Conservation (phyloP, 345 rosid genomes). For the Sonneratia alba region DNA sequence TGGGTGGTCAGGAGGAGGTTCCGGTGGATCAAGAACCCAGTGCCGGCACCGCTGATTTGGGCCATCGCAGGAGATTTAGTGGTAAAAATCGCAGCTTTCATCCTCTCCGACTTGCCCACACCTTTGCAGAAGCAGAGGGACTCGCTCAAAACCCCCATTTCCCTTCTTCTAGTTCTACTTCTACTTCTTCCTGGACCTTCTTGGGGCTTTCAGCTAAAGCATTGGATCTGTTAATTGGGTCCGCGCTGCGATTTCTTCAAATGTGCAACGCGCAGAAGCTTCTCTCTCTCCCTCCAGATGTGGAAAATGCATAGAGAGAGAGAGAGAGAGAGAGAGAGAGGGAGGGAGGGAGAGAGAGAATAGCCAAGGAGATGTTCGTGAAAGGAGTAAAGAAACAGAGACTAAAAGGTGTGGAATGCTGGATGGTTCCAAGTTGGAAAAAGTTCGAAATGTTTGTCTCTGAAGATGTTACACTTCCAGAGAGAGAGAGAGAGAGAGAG, state of each 20-base stretch:
- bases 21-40: conserved; percentile 82
- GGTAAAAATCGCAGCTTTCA: conserved; percentile 48
- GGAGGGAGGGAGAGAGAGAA: too few relatives aligned
- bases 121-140: conserved; percentile 95
- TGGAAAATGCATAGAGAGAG: too few relatives aligned
- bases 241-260: neutral
- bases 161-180: neutral
- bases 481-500: too few relatives aligned
- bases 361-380: too few relatives aligned
- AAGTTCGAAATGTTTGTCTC: too few relatives aligned
- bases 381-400: too few relatives aligned
- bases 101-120: conserved; percentile 71
- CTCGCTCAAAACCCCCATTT: conserved; percentile 64
- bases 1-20: conserved; percentile 83
- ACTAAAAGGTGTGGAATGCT: too few relatives aligned
- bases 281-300: neutral
- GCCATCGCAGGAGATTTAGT: conserved; percentile 15
- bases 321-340: too few relatives aligned
- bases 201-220: neutral
- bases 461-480: too few relatives aligned
- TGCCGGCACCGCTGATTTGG: conserved; percentile 39
- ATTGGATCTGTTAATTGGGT: neutral
- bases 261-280: neutral
- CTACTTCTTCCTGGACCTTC: neutral
- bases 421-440: too few relatives aligned